Percentiles rank a stretch among this genome's conserved stretches.
Evolutionary conservation across 1,284 basidiomycete species (phyloP).

Genomic region (Trametes versicolor): DNA sequence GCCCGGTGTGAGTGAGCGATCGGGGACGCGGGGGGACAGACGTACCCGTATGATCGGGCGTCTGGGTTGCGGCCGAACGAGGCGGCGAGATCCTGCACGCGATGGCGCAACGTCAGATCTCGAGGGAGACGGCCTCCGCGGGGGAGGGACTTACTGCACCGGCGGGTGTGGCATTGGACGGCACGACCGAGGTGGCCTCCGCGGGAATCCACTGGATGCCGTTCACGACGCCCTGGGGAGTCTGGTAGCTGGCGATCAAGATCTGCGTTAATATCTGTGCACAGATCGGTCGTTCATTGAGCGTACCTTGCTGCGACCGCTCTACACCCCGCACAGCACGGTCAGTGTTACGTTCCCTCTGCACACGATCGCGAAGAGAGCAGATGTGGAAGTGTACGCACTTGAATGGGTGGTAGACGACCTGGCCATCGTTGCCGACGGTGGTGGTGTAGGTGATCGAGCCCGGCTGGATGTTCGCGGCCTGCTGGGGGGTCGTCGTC

Average conservation of each 20-base stretch:
- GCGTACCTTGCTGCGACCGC: conserved; percentile 74
- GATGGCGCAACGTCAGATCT: background rate
- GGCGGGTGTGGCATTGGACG: conserved; percentile 67
- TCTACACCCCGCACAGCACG: conserved; percentile 47
- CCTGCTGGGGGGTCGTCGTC: conserved; percentile 30
- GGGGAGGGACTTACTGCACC: conserved; percentile 52
- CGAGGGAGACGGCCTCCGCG: background rate
- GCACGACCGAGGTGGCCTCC: conserved; percentile 68
- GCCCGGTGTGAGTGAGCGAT: background rate
- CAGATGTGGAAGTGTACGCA: conserved; percentile 44
- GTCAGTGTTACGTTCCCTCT: conserved; percentile 17
- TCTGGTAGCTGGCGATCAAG: conserved; percentile 65
- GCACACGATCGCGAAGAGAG: conserved; percentile 12
- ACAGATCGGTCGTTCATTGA: conserved; percentile 3
- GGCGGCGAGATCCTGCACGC: conserved; percentile 64
- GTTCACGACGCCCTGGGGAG: conserved; percentile 67
- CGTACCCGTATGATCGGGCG: conserved; percentile 28
- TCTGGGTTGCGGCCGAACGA: conserved; percentile 56
- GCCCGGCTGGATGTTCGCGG: conserved; percentile 58
- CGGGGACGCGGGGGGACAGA: conserved; percentile 3
- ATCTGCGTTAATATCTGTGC: background rate
- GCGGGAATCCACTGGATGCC: conserved; percentile 83
- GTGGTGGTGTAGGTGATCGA: conserved; percentile 76
- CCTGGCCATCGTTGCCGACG: conserved; percentile 63
- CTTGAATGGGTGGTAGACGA: conserved; percentile 78